phyloP scores from a whole-genome alignment of 305 asterid genomes.

The Rubia occidens region DNA sequence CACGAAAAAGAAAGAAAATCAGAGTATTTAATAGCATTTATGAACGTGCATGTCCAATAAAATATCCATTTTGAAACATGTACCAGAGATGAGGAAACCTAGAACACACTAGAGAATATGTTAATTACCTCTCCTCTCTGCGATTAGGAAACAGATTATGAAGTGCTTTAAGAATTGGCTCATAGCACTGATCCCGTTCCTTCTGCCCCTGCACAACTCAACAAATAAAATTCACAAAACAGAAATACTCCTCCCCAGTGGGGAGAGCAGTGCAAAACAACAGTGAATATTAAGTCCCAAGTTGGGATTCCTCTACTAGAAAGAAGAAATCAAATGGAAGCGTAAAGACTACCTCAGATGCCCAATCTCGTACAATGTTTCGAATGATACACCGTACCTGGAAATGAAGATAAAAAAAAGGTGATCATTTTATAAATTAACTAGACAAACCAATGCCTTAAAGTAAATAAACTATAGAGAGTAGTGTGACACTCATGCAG shows the following conservation, averaged over 20 bases:
- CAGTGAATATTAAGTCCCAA: conserved; percentile 4
- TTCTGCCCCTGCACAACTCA: conserved; percentile 56
- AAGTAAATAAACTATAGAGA: neutral
- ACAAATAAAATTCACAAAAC: conserved; percentile 11
- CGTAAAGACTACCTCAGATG: conserved; percentile 57
- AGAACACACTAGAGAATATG: neutral
- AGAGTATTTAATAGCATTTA: neutral
- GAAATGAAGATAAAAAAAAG: conserved; percentile 7
- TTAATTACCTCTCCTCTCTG: conserved; percentile 41
- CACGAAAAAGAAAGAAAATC: conserved; percentile 15
- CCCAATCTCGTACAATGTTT: conserved; percentile 97
- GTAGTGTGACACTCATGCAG: neutral
- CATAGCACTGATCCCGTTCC: conserved; percentile 88
- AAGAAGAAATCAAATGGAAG: conserved; percentile 15
- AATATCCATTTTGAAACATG: neutral
- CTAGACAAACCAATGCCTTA: no score
- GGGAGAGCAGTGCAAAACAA: neutral
- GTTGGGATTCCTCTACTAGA: conserved; percentile 13
- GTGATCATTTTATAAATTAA: neutral
- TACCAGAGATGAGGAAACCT: neutral
- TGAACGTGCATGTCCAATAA: neutral
- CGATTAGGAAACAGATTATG: conserved; percentile 59
- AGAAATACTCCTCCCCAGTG: neutral
- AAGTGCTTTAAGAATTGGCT: conserved; percentile 84
- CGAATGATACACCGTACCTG: conserved; percentile 95